Conservation (phyloP, 2,329 filamentous ascomycete species). For the Phoma herbarum region DNA sequence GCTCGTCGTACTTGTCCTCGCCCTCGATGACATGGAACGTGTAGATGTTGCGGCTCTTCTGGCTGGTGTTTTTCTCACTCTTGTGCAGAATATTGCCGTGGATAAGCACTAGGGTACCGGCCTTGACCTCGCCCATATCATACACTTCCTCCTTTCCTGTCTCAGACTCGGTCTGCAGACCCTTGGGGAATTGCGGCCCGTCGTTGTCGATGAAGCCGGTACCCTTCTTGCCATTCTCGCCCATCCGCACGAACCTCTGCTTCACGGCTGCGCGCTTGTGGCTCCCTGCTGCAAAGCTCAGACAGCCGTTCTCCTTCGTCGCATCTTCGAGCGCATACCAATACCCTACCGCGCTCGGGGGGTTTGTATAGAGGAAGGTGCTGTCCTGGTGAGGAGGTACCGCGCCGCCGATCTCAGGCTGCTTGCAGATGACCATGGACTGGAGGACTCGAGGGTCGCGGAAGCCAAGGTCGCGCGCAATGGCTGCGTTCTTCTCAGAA, state of each 20-base stretch:
- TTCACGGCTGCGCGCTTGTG: constrained; percentile 77
- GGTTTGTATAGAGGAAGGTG: constrained; percentile 89
- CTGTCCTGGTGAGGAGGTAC: constrained; percentile 93
- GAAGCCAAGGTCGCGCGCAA: constrained; percentile 78
- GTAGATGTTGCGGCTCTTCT: constrained; percentile 91
- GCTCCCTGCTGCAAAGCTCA: constrained; percentile 85
- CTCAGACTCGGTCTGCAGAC: constrained; percentile 50
- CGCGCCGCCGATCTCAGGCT: constrained; percentile 91
- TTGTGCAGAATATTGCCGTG: constrained; percentile 96
- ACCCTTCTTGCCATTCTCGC: constrained; percentile 46
- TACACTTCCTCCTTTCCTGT: constrained; percentile 66
- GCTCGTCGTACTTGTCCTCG: constrained; percentile 77
- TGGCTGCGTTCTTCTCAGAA: constrained; percentile 64
- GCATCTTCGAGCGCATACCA: constrained; percentile 98
- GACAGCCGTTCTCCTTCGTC: constrained; percentile 83
- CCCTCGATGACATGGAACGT: constrained; percentile 98
- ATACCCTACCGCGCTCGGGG: constrained; percentile 89
- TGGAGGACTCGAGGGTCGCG: constrained; percentile 80
- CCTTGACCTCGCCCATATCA: constrained; percentile 85
- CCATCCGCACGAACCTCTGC: constrained; percentile 76
- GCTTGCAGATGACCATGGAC: constrained; percentile 99
- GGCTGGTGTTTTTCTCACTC: constrained; percentile 89
- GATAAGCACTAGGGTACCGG: constrained; percentile 89
- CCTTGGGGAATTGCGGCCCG: constrained; percentile 68
- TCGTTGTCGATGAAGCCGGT: constrained; percentile 68